These are phyloP conservation scores for Diaporthe capsici DNA, from an alignment of 2,329 filamentous ascomycete genomes.

Conservation along the genomic window DNA sequence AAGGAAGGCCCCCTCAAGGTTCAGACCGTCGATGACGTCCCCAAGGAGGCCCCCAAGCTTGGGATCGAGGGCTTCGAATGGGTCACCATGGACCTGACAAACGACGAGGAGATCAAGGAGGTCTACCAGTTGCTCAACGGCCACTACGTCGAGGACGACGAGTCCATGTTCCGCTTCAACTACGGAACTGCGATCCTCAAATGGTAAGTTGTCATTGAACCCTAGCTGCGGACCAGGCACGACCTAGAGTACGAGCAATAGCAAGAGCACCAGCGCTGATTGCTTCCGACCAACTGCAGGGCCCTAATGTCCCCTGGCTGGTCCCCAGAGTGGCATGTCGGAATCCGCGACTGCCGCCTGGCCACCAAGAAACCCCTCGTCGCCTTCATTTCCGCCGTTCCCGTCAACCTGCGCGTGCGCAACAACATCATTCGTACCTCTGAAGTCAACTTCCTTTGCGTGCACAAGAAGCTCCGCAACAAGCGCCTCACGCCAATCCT, in stretches of 20 bases:
- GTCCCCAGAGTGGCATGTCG: conserved; percentile 95
- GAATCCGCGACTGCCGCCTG: conserved; percentile 80
- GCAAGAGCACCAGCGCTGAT: conserved; percentile 12
- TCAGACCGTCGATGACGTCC: conserved; percentile 83
- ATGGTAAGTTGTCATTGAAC: conserved; percentile 72
- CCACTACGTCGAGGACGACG: conserved; percentile 97
- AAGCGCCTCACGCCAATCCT: conserved; percentile 94
- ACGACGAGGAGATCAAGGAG: conserved; percentile 85
- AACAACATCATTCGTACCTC: conserved; percentile 81
- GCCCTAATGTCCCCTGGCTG: conserved; percentile 95
- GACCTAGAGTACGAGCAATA: not conserved
- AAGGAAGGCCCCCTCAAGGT: conserved; percentile 88
- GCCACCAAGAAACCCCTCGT: conserved; percentile 85
- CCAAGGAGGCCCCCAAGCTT: conserved; percentile 82
- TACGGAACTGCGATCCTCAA: conserved; percentile 91
- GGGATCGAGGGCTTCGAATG: conserved; percentile 88
- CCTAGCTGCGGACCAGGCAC: not conserved
- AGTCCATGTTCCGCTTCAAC: conserved; percentile 97
- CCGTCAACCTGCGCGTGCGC: conserved; percentile 85
- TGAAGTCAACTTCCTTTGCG: conserved; percentile 98
- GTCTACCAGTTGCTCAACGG: conserved; percentile 92
- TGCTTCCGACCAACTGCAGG: conserved; percentile 62
- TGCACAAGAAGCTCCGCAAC: conserved; percentile 96
- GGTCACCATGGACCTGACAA: conserved; percentile 88
- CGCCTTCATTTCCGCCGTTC: conserved; percentile 95